Conservation (phyloP, 768 basidiomycete genomes). For the Crepidotus variabilis region DNA sequence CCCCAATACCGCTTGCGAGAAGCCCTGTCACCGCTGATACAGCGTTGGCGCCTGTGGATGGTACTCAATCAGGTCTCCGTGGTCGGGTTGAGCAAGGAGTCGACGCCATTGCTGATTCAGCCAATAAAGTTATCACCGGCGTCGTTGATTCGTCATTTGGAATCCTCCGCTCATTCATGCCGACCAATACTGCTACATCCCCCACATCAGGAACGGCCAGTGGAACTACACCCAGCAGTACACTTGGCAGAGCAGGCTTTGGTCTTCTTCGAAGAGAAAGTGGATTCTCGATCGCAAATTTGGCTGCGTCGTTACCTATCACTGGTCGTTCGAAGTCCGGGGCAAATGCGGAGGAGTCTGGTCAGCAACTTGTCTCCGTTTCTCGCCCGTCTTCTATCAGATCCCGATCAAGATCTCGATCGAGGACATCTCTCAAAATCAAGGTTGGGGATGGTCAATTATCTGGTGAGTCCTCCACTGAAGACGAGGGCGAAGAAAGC, state of each 20-base stretch:
- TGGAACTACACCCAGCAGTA: conserved; percentile 19
- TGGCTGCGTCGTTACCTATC: conserved; percentile 60
- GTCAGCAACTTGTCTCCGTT: conserved; percentile 46
- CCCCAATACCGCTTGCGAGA: conserved; percentile 73
- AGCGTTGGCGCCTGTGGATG: conserved; percentile 40
- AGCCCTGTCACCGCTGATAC: conserved; percentile 45
- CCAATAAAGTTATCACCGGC: conserved; percentile 78
- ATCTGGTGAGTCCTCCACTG: conserved; percentile 31
- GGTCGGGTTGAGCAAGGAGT: conserved; percentile 76
- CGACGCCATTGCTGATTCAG: conserved; percentile 76
- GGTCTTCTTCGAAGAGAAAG: conserved; percentile 72
- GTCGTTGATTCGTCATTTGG: conserved; percentile 92
- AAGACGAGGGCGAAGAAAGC: conserved; percentile 37
- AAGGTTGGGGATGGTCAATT: conserved; percentile 38
- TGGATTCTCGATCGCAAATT: conserved; percentile 78
- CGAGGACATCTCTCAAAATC: conserved; percentile 32
- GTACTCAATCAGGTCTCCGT: conserved; percentile 54
- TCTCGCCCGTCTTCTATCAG: conserved; percentile 37
- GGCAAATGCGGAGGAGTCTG: conserved; percentile 31
- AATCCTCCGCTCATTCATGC: conserved; percentile 77
- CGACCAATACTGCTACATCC: conserved; percentile 22
- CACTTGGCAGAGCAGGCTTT: conserved; percentile 34
- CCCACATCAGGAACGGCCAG: conserved; percentile 3
- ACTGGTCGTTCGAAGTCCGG: conserved; percentile 35
- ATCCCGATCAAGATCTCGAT: conserved; percentile 8